These are phyloP conservation scores for Phylloporus scabripes DNA, from an alignment of 768 basidiomycete genomes.

Conservation along the genomic window DNA sequence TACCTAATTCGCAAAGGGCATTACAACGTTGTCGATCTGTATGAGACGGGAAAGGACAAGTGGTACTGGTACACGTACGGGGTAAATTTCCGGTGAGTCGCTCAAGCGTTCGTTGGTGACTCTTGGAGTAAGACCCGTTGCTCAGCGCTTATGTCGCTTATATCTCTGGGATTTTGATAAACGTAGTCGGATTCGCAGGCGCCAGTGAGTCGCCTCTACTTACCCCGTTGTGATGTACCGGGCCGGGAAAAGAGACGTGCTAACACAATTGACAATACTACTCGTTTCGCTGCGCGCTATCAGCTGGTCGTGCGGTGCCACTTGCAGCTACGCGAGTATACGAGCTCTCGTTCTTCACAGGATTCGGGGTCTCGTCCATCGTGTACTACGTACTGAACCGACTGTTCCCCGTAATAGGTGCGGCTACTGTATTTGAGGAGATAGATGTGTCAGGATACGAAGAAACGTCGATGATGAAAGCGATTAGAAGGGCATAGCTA, in stretches of 20 bases:
- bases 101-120: background rate
- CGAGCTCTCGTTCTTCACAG: conserved; percentile 80
- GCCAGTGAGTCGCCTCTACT: conserved; percentile 43
- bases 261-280: background rate
- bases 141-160: conserved; percentile 61
- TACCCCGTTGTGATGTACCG: background rate
- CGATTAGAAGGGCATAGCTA: background rate
- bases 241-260: background rate
- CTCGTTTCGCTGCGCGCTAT: background rate
- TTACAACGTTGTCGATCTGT: conserved; percentile 68
- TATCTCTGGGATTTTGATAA: conserved; percentile 71
- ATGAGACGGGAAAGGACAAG: conserved; percentile 47
- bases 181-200: conserved; percentile 77
- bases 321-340: conserved; percentile 68
- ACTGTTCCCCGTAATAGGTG: conserved; percentile 56
- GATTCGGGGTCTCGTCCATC: conserved; percentile 62
- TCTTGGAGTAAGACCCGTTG: background rate
- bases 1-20: conserved; percentile 67
- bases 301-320: conserved; percentile 57
- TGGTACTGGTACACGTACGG: conserved; percentile 78
- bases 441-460: conserved; percentile 43
- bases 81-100: conserved; percentile 57
- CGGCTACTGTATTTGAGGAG: conserved; percentile 46
- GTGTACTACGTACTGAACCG: conserved; percentile 57
- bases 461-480: background rate